These are phyloP conservation scores for Globisporangium cylindrosporum DNA, from an alignment of 352 stramenopile species.

Conservation along the genomic window DNA sequence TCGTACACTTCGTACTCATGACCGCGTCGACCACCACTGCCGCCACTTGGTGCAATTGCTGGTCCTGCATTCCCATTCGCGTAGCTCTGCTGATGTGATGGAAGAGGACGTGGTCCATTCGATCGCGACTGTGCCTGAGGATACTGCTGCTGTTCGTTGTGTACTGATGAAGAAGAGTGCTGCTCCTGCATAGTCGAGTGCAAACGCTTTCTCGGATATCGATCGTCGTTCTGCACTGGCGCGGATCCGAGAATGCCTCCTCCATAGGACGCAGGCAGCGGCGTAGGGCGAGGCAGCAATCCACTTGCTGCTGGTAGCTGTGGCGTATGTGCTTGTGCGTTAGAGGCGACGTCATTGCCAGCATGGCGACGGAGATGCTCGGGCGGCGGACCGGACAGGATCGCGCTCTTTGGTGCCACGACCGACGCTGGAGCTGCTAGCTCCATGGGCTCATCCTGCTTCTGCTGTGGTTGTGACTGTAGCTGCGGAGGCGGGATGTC, in stretches of 20 bases:
- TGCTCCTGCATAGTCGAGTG: conserved; percentile 28
- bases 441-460: conserved; percentile 13
- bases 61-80: conserved; percentile 1
- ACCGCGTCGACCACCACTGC: neutral
- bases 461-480: conserved; percentile 4
- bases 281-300: neutral
- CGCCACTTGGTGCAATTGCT: neutral
- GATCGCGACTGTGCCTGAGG: neutral
- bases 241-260: conserved; percentile 6
- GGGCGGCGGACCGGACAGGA: conserved; percentile 4
- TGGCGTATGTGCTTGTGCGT: neutral
- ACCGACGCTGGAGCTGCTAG: conserved; percentile 6
- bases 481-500: neutral
- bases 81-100: conserved; percentile 11
- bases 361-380: conserved; percentile 3
- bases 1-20: conserved; percentile 46
- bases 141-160: neutral
- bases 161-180: neutral
- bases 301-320: neutral
- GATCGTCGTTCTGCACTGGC: neutral
- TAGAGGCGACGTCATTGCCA: neutral
- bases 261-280: conserved; percentile 6
- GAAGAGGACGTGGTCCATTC: conserved; percentile 10
- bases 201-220: conserved; percentile 23
- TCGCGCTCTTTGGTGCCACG: conserved; percentile 11